phyloP scores from a whole-genome alignment of 2,329 filamentous ascomycete genomes.

The Aspergillus aculeatus region DNA sequence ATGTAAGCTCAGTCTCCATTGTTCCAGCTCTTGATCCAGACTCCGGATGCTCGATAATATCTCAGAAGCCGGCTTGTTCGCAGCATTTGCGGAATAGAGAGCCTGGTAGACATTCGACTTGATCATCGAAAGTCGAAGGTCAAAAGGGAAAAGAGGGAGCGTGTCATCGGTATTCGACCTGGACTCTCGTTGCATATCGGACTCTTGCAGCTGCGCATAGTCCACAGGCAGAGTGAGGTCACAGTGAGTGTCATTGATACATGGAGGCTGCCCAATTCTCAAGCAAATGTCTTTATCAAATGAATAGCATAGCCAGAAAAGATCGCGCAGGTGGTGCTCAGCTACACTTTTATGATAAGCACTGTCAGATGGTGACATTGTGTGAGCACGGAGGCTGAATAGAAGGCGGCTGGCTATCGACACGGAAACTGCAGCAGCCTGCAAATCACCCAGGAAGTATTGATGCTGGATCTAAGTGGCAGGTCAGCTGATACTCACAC shows the following conservation, averaged over 20 bases:
- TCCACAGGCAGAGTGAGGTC: conserved; percentile 4
- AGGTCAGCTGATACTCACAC: background rate
- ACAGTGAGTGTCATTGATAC: conserved; percentile 1
- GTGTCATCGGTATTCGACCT: conserved; percentile 14
- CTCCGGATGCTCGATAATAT: conserved; percentile 50
- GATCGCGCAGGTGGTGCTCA: conserved; percentile 3
- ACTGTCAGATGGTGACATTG: too few species aligned
- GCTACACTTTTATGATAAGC: too few species aligned
- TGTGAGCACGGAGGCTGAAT: conserved; percentile 13
- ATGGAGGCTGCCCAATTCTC: conserved; percentile 10
- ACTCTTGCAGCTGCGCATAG: background rate
- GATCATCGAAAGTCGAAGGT: conserved; percentile 46
- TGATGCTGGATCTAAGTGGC: conserved; percentile 11
- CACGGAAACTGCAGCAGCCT: conserved; percentile 12
- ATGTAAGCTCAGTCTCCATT: conserved; percentile 49
- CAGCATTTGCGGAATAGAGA: conserved; percentile 49
- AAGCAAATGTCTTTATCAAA: conserved; percentile 21
- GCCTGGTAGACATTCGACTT: conserved; percentile 47
- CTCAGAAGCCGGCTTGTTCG: conserved; percentile 23
- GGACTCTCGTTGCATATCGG: background rate
- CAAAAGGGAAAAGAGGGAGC: conserved; percentile 38
- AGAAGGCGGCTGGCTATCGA: conserved; percentile 18
- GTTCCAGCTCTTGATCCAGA: conserved; percentile 53
- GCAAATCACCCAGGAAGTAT: conserved; percentile 18
- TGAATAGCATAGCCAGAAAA: conserved; percentile 21